Base-by-base conservation (phyloP, 345 rosid species). In the Nasturtium officinale region DNA sequence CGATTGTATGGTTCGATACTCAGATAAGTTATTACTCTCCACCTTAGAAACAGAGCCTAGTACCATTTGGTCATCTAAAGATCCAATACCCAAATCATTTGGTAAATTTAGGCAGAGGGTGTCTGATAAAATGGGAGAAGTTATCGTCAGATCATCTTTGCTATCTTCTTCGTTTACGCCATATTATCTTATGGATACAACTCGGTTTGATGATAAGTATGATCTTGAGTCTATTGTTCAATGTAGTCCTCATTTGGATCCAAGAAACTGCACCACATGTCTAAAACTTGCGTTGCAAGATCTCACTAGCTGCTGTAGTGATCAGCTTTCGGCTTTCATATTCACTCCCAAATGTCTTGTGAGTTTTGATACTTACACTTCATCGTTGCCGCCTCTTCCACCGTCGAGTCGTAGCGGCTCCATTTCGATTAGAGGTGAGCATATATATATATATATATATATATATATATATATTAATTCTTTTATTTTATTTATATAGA, bases 1-100 rank as follows among this genome's bases (percentile, higher is more conserved):
- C 5, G 40, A 62, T 23, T 86, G 87, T 72, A 55, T 72, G 74
- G n/a, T 86, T 20, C 72, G 81, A 1, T 83, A 80, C 58, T 80
- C 84, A 1, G 65, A 82, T 61, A 57, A 6, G 2, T 59, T 51
- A 18, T 59, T 67, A 12, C 61, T 74, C 55, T 50, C 78, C 0
- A 26, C 61, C 5, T 7, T 75, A 16, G 73, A 67, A 54, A 59
- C 45, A 13, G 6, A 30, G 3, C 73, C 73, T 67, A 48, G 3
- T 21, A 32, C 2, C 2, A 0, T 0, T 1, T 45, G n/a, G 65
- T 0, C 0, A 37, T 16, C 77, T 16, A 0, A 0, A 0, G 58
- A 65, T 21, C 1, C 18, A 25, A 55, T 65, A 32, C 77, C 71
- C 0, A 73, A 65, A 65, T 65, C 50, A 16, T 33, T 16, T 20